Base-by-base conservation (phyloP, 345 rosid species). In the Eucalyptus pauciflora region DNA sequence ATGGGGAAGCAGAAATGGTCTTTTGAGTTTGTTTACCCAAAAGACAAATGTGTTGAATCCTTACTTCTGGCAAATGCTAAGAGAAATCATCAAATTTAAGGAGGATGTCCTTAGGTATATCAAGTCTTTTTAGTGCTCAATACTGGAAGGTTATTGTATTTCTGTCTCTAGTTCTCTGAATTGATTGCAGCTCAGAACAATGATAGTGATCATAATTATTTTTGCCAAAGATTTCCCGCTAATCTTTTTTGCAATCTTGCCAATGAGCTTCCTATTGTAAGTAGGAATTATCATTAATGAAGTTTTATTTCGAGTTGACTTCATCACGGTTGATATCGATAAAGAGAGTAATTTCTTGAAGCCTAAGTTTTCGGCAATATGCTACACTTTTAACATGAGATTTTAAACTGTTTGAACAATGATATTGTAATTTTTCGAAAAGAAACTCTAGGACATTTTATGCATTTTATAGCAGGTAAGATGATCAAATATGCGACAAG, bases 1-100 rank as follows among this genome's bases (percentile, higher is more conserved):
- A 92, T 97, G 99, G 98, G 99, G 99, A 83, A 96, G 97, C 92
- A 93, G 98, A 54, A 94, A 94, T 45, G 97, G 98, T 46, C 60
- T 95, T 13, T 95, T 94, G 1, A 90, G 97, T 87, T 92, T 97
- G 86, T 97, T 97, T 94, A 94, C 98, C 3, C 96, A 96, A 91
- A 96, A 95, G 93, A 92, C 52, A 86, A 97, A 97, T 56, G 50
- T 86, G 7, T 14, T 96, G 3, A 96, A 94, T 90, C 97, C 96
- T 0, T 92, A 94, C 88, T 96, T 97, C 29, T 97, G 98, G 99
- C 93, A 94, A 86, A 96, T 97, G 99, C 48, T 97, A 25, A 91
- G 95, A 87, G 99, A 97, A 88, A 93, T 96, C 10, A 10, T 92
- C 90, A 96, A 88, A 91, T 96, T 97, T 67, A 95, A 95, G 92